Evolutionary conservation across 1,284 basidiomycete species (phyloP).

Genomic region (Ustilago nuda): DNA sequence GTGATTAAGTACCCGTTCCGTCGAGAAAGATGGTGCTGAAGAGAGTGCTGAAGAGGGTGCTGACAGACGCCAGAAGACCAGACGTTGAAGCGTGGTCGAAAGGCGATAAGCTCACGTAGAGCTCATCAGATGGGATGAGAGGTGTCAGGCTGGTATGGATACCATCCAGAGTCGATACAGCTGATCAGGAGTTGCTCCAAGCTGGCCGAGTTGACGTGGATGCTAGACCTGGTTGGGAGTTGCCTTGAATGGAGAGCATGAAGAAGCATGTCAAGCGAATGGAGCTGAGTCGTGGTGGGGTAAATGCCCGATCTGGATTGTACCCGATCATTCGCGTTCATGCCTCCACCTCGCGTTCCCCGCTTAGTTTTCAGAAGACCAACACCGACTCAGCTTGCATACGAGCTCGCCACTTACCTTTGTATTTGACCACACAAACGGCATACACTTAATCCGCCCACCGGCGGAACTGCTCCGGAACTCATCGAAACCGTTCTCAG

Average conservation of each 20-base stretch:
- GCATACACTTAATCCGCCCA: not conserved
- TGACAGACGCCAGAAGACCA: not conserved
- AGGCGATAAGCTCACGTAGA: slow-evolving; percentile 3
- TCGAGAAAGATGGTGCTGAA: not conserved
- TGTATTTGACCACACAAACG: not conserved
- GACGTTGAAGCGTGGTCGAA: not conserved
- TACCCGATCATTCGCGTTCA: slow-evolving; percentile 12
- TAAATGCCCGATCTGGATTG: not conserved
- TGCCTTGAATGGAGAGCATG: not conserved
- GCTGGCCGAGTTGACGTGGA: not conserved
- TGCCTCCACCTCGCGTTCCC: slow-evolving; percentile 16
- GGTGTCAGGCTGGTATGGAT: not conserved
- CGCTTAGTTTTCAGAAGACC: slow-evolving; percentile 2
- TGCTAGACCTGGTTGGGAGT: not conserved
- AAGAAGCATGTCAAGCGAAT: slow-evolving; percentile 1
- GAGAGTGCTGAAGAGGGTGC: not conserved
- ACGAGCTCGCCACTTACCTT: slow-evolving; percentile 1
- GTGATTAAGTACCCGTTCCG: not conserved
- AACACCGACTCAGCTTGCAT: slow-evolving; percentile 9
- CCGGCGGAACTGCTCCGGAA: not conserved
- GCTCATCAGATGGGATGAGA: not conserved
- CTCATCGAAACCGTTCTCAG: not conserved
- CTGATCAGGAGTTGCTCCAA: not conserved
- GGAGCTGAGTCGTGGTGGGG: slow-evolving; percentile 5
- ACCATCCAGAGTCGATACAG: not conserved